A percentile compares a stretch with the other conserved stretches of the same genome.
These are phyloP conservation scores for Linderniella brevidens DNA, from an alignment of 257 asterid species.

Conservation along the genomic window DNA sequence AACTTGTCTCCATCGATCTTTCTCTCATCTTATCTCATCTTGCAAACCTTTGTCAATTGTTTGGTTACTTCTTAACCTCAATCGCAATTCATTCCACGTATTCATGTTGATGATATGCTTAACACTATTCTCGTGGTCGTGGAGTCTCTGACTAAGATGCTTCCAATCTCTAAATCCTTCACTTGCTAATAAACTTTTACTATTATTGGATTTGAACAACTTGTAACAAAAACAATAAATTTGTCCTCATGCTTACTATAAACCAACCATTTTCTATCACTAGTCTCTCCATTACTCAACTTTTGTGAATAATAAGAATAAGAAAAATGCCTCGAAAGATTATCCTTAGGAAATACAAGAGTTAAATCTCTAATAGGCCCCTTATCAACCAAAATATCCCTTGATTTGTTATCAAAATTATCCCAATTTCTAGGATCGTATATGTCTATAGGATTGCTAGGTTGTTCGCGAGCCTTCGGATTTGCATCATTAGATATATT, in stretches of 20 bases:
- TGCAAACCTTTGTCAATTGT: not conserved
- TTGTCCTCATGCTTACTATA: not conserved
- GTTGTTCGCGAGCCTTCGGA: too few relatives aligned
- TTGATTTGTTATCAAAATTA: not conserved
- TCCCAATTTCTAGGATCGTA: not conserved
- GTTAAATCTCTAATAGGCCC: not conserved
- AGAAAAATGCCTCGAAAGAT: not conserved
- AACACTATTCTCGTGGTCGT: not conserved
- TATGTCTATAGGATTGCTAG: not conserved
- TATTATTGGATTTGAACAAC: too few relatives aligned
- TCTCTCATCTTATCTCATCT: not conserved
- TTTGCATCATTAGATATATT: too few relatives aligned
- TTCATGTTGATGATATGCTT: not conserved
- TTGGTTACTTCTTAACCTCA: not conserved
- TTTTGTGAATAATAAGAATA: not conserved
- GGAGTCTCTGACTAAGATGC: not conserved
- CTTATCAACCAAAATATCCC: slow-evolving; percentile 1
- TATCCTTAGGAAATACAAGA: not conserved
- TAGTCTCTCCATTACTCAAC: too few relatives aligned
- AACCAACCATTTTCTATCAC: not conserved
- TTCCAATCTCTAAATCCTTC: not conserved
- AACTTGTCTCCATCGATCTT: too few relatives aligned
- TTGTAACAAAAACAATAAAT: not conserved
- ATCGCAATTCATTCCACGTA: not conserved
- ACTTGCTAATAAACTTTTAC: too few relatives aligned